phyloP scores from a whole-genome alignment of 106 monocot species.

The Dendrobium nobile region DNA sequence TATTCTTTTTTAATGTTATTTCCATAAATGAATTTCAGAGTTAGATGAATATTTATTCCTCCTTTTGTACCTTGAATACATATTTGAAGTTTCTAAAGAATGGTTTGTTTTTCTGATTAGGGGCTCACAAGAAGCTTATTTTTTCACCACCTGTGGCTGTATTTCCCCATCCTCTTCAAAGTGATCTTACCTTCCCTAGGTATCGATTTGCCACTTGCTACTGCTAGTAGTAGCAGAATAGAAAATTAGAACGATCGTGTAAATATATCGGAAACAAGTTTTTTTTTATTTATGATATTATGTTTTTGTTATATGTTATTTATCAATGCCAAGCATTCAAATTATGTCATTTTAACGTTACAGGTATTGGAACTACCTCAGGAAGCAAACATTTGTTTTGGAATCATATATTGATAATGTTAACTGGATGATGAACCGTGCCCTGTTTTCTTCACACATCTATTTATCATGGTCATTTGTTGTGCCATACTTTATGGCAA shows the following conservation, averaged over 20 bases:
- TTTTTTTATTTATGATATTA: neutral
- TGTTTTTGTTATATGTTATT: neutral
- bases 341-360: constrained; percentile 4
- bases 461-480: constrained; percentile 96
- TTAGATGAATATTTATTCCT: too few species aligned
- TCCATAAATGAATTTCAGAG: neutral
- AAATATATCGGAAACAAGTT: neutral
- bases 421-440: constrained; percentile 98
- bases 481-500: constrained; percentile 77
- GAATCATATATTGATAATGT: constrained; percentile 89
- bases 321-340: neutral
- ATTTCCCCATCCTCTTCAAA: constrained; percentile 97
- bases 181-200: constrained; percentile 95
- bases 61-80: neutral
- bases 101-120: constrained; percentile 23
- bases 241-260: neutral
- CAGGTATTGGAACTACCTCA: constrained; percentile 98
- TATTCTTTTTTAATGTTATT: neutral
- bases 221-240: neutral
- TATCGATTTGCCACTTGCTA: constrained; percentile 4
- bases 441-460: constrained; percentile 72
- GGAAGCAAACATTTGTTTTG: constrained; percentile 98
- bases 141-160: constrained; percentile 89
- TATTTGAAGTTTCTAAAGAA: neutral
- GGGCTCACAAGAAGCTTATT: constrained; percentile 88